Base-by-base conservation (phyloP, 352 stramenopile species). In the Globisporangium okanoganense region DNA sequence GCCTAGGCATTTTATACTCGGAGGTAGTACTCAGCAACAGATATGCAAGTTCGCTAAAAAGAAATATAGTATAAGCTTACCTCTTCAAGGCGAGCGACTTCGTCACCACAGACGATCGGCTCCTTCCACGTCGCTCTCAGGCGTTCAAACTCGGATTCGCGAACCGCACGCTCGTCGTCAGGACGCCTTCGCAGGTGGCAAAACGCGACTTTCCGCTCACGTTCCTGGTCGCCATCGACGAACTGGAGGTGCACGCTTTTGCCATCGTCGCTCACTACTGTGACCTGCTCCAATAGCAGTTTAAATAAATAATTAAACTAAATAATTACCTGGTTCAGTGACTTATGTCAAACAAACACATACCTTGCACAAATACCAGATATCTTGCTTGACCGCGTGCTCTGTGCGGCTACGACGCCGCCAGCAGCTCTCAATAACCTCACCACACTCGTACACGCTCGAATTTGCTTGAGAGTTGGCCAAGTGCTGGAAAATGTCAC, bases 341-440 rank as follows among this genome's bases (percentile, higher is more conserved):
- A 14, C 2, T 40, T 14, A 40, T 40, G 35, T 5, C 9, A 27
- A 10, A 27, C 18, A 50, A 16, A 7, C 16, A 33, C 20, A 24
- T 62, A 66, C 63, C 25, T 62, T 56, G 38, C 75, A 85, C n/a
- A 59, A 57, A 57, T 71, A 71, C 76, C 76, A 88, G 3, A 64
- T 38, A 13, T 44, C n/a, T 1, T 68, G 56, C 20, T 53, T 57
- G 18, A 53, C 16, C 2, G 70, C 64, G 8, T 56, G 49, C 8
- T 64, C 62, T 0, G 58, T 62, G 22, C 70, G 72, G 22, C 77
- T 72, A 1, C 50, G 31, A 0, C 80, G 75, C 38, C 78, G 68
- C 59, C 73, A 82, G 33, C 76, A 87, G 38, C 78, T 75, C 63
- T 90, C 78, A 2, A 77, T 76, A 1, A 67, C 29, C 12, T 88